phyloP scores from a whole-genome alignment of 345 rosid genomes.

The Noccaea caerulescens region DNA sequence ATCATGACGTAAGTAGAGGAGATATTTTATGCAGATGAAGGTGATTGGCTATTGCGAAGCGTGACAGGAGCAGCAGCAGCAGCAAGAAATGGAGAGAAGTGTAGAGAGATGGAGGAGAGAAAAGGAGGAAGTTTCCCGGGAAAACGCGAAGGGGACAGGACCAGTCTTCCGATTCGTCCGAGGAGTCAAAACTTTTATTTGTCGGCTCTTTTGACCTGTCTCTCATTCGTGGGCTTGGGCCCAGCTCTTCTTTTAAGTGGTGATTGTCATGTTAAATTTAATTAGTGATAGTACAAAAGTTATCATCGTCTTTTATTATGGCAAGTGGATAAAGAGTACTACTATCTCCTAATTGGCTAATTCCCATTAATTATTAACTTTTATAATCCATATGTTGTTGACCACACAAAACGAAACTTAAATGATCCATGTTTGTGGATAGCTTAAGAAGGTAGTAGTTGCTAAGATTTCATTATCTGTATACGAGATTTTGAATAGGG shows the following conservation, averaged over 20 bases:
- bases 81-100: neutral
- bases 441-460: too few relatives aligned
- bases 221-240: constrained; percentile 31
- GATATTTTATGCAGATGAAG: neutral
- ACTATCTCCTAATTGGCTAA: neutral
- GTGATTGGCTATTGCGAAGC: constrained; percentile 8
- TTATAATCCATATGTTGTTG: constrained; percentile 11
- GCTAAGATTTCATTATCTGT: too few relatives aligned
- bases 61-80: constrained; percentile 27
- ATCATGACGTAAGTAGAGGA: neutral
- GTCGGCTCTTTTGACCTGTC: constrained; percentile 40
- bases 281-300: neutral
- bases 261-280: constrained; percentile 27
- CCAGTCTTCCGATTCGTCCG: constrained; percentile 37
- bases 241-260: constrained; percentile 10
- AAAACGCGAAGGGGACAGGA: constrained; percentile 40
- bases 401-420: neutral
- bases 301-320: neutral
- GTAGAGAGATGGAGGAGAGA: too few relatives aligned
- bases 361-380: neutral
- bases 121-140: constrained; percentile 23
- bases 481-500: too few relatives aligned
- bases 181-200: constrained; percentile 34
- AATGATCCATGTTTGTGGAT: constrained; percentile 2
- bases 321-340: neutral